Base-by-base conservation (phyloP, 345 rosid species). In the Tarenaya hassleriana region DNA sequence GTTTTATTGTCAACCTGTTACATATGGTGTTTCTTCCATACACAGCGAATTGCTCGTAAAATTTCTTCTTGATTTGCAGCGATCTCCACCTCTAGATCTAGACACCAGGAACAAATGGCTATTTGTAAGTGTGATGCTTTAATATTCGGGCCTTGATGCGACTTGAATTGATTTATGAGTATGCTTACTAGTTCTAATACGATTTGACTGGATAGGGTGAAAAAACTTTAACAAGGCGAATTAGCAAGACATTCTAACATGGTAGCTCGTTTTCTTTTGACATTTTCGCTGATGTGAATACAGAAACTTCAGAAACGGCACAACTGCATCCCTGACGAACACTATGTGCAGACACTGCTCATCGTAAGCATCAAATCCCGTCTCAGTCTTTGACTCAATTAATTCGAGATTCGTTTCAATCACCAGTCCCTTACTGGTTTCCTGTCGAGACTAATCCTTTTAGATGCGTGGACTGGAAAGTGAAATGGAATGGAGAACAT, bases 311-410 rank as follows among this genome's bases (percentile, higher is more conserved):
- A 69, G 47, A 75, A 75, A 76, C 83, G 68, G 65, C 84, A 81
- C 58, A 81, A 83, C 55, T 87, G 96, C 61, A 80, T 87, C 61
- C 92, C 96, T 34, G 94, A 87, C 71, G 96, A 87, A 61, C 94
- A 87, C 52, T 87, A 77, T 11, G 84, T 84, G 56, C 83, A 55
- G 64, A 86, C 98, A 47, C 68, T 90, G 68, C 72, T 91, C 44
- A 77, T 92, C 12, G 98, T 87, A 75, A 73, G 80, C 49, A n/a
- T n/a, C n/a, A n/a, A n/a, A n/a, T n/a, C n/a, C n/a, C n/a, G n/a
- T n/a, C n/a, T n/a, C n/a, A n/a, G n/a, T n/a, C n/a, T 55, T 34
- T 34, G 39, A 16, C 46, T 45, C 16, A 19, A 19, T 47, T 1
- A 18, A 40, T 20, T 41, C 10, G 16, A 14, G 17, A 7, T 0